These are phyloP conservation scores for Miscanthus lutarioriparius DNA, from an alignment of 176 grass and related monocot genomes.

Conservation along the genomic window DNA sequence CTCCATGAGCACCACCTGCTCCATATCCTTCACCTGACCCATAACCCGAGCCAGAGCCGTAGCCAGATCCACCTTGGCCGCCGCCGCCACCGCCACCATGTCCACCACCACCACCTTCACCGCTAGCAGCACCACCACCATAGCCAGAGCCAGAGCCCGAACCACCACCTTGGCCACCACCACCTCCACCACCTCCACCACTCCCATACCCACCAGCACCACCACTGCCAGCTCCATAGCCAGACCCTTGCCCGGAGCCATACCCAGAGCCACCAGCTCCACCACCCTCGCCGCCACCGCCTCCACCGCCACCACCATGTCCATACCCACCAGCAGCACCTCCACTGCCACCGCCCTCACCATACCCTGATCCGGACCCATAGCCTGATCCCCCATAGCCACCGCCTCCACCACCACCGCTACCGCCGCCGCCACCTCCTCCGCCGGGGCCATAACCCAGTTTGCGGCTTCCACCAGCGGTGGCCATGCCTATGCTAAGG, in stretches of 20 bases:
- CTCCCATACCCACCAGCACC: slow-evolving; percentile 1
- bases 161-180: not conserved
- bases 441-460: slow-evolving; percentile 24
- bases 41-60: slow-evolving; percentile 11
- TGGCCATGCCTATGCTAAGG: slow-evolving; percentile 37
- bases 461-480: slow-evolving; percentile 14
- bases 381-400: slow-evolving; percentile 21
- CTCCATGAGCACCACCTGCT: not conserved
- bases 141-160: not conserved
- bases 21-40: slow-evolving; percentile 29
- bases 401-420: slow-evolving; percentile 29
- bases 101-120: not conserved
- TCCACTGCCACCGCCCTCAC: slow-evolving; percentile 41
- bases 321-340: slow-evolving; percentile 7
- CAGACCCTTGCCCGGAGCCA: slow-evolving; percentile 27
- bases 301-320: not conserved
- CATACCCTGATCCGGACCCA: slow-evolving; percentile 27
- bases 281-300: not conserved
- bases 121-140: not conserved
- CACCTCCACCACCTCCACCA: not conserved
- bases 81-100: not conserved
- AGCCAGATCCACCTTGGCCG: slow-evolving; percentile 7
- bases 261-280: not conserved
- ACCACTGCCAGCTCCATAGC: not conserved
- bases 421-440: slow-evolving; percentile 11